Percentiles rank a stretch among this genome's conserved stretches.
These are phyloP conservation scores for Ceriops decandra DNA, from an alignment of 345 rosid species.

Conservation along the genomic window DNA sequence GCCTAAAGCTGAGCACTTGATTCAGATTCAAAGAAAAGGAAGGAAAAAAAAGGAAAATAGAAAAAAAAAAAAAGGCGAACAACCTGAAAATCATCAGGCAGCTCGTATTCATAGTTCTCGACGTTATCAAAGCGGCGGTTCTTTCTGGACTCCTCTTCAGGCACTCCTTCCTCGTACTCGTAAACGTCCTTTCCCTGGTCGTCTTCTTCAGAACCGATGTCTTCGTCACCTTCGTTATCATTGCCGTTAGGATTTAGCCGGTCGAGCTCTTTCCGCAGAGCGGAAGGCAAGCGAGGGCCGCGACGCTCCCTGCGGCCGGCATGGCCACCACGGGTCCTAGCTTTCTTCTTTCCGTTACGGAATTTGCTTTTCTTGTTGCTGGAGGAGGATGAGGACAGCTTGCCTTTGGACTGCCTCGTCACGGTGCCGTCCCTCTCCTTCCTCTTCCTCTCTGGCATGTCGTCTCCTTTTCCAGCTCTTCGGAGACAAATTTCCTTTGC, in stretches of 20 bases:
- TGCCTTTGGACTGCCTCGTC: not conserved
- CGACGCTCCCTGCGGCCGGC: not conserved
- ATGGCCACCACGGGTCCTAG: slow-evolving; percentile 14
- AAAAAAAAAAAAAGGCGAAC: not conserved
- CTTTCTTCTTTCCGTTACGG: slow-evolving; percentile 15
- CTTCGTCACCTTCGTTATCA: slow-evolving; percentile 41
- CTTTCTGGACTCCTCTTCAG: slow-evolving; percentile 73
- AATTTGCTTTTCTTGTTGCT: not conserved
- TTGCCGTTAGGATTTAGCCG: slow-evolving; percentile 30
- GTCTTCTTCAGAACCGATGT: slow-evolving; percentile 45
- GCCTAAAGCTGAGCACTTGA: not conserved
- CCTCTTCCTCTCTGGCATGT: not conserved
- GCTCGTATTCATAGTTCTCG: slow-evolving; percentile 61
- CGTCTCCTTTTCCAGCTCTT: not conserved
- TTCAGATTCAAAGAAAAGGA: not conserved
- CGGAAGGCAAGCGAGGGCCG: slow-evolving; percentile 73
- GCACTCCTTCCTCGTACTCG: slow-evolving; percentile 75
- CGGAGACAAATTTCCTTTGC: not conserved
- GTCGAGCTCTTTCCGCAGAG: slow-evolving; percentile 57
- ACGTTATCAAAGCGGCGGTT: slow-evolving; percentile 74
- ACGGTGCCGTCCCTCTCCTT: slow-evolving; percentile 1
- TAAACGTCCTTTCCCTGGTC: slow-evolving; percentile 40
- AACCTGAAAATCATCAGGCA: slow-evolving; percentile 71
- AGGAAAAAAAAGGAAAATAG: not conserved
- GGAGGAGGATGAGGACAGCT: not conserved